A percentile compares a stretch with the other conserved stretches of the same genome.
Conservation (phyloP, 164 flowering plant genomes). For the Liriodendron chinense region DNA sequence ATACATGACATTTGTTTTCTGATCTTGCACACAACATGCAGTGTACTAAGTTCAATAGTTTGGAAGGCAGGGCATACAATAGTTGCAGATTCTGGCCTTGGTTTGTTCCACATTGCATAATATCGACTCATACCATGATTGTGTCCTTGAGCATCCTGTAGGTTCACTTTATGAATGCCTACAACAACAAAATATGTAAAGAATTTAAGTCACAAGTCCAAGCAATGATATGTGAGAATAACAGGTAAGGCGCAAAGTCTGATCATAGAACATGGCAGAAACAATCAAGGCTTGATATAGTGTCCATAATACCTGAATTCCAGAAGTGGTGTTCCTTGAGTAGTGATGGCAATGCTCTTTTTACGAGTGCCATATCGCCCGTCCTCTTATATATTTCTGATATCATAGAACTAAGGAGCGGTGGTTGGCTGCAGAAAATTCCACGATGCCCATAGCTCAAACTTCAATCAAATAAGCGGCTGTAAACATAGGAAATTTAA, state of each 20-base stretch:
- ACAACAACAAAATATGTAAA: conserved; percentile 6
- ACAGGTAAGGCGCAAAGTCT: not conserved
- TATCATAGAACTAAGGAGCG: conserved; percentile 51
- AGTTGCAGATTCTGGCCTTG: conserved; percentile 84
- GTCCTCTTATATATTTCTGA: conserved; percentile 38
- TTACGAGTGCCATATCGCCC: conserved; percentile 30
- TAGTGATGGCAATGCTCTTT: conserved; percentile 41
- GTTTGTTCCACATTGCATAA: conserved; percentile 91
- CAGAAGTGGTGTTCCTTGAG: conserved; percentile 46
- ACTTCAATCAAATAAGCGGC: conserved; percentile 1
- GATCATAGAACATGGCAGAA: not conserved
- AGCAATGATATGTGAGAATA: not conserved
- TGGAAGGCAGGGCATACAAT: conserved; percentile 41
- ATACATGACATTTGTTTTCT: not conserved
- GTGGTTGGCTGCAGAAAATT: conserved; percentile 52
- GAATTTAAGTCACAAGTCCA: not conserved
- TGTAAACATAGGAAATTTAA: not conserved
- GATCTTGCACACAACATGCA: not conserved
- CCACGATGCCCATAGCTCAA: conserved; percentile 5
- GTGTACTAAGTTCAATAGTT: not conserved
- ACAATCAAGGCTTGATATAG: not conserved
- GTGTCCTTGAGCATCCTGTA: conserved; percentile 48
- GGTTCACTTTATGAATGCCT: conserved; percentile 67
- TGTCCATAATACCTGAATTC: conserved; percentile 37
- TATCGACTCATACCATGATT: conserved; percentile 63